A percentile compares a stretch with the other conserved stretches of the same genome.
phyloP scores from a whole-genome alignment of 1,139 yeast genomes.

The Schizosaccharomyces versatilis region DNA sequence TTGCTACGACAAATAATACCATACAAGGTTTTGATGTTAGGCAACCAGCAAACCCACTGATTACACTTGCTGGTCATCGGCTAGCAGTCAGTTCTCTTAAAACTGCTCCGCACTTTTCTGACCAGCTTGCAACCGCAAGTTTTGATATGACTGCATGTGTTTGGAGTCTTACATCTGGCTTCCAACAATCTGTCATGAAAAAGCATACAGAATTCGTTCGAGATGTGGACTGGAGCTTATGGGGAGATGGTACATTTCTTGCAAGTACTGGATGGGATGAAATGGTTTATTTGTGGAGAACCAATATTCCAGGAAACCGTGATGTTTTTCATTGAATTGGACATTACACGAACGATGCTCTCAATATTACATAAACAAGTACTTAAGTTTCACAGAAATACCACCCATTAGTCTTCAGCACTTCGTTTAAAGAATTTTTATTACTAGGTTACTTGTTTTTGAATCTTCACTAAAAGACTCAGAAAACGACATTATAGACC shows the following conservation, averaged over 20 bases:
- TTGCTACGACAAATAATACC: conserved; percentile 75
- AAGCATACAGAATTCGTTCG: conserved; percentile 71
- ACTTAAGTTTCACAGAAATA: too few relatives aligned
- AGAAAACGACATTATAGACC: too few relatives aligned
- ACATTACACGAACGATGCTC: too few relatives aligned
- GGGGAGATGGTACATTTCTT: conserved; percentile 81
- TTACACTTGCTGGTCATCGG: conserved; percentile 69
- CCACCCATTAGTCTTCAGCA: too few relatives aligned
- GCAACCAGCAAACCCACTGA: conserved; percentile 42
- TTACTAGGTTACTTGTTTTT: too few relatives aligned
- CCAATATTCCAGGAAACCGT: too few relatives aligned
- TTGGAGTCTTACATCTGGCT: conserved; percentile 39
- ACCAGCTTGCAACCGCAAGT: conserved; percentile 49
- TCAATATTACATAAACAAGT: too few relatives aligned
- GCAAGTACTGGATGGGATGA: conserved; percentile 96
- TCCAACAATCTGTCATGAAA: conserved; percentile 30
- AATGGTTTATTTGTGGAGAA: conserved; percentile 39
- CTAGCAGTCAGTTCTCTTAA: conserved; percentile 61
- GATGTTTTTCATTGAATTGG: too few relatives aligned
- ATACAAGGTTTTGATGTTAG: conserved; percentile 75
- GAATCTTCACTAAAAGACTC: too few relatives aligned
- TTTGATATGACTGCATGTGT: conserved; percentile 83
- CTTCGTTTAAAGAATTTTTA: too few relatives aligned
- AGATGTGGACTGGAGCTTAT: conserved; percentile 87
- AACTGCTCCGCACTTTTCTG: conserved; percentile 78